Percentiles rank a stretch among this genome's conserved stretches.
These are phyloP conservation scores for Lecanicillium sp. DNA, from an alignment of 2,329 filamentous ascomycete genomes.

Conservation along the genomic window DNA sequence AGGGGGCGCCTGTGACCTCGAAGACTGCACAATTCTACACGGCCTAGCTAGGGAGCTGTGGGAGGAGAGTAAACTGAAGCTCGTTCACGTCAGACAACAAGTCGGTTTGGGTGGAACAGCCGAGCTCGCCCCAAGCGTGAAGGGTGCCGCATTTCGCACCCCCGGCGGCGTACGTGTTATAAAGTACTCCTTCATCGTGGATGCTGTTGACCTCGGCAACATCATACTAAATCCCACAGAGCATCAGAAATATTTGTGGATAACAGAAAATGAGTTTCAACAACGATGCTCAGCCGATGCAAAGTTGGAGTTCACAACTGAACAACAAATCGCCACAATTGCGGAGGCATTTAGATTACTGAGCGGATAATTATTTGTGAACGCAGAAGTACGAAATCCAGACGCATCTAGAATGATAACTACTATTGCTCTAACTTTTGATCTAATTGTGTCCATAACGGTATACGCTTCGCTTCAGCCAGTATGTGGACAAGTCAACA, in stretches of 20 bases:
- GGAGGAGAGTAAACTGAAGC: conserved; percentile 31
- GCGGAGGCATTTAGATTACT: conserved; percentile 15
- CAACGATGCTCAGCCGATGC: conserved; percentile 12
- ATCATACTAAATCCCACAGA: conserved; percentile 22
- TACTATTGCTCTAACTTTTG: too few species aligned
- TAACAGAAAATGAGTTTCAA: conserved; percentile 18
- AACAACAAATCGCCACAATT: conserved; percentile 11
- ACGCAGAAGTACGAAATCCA: too few species aligned
- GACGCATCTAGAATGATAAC: too few species aligned
- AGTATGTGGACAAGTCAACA: conserved; percentile 25
- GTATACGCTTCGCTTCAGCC: conserved; percentile 28
- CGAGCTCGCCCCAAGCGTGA: not conserved
- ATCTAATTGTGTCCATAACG: conserved; percentile 27
- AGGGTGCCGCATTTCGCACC: conserved; percentile 1
- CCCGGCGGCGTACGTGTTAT: conserved; percentile 1
- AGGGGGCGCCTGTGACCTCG: conserved; percentile 30
- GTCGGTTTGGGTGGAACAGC: too few species aligned
- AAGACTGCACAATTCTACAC: conserved; percentile 28
- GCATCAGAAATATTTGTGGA: conserved; percentile 24
- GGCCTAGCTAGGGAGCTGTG: conserved; percentile 31
- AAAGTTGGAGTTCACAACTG: conserved; percentile 14
- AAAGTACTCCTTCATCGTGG: conserved; percentile 12
- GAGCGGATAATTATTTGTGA: too few species aligned
- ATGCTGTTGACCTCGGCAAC: conserved; percentile 11
- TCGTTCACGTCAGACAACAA: conserved; percentile 11